Base-by-base conservation (phyloP, 1,284 basidiomycete species). In the Fistulinella staudtii region DNA sequence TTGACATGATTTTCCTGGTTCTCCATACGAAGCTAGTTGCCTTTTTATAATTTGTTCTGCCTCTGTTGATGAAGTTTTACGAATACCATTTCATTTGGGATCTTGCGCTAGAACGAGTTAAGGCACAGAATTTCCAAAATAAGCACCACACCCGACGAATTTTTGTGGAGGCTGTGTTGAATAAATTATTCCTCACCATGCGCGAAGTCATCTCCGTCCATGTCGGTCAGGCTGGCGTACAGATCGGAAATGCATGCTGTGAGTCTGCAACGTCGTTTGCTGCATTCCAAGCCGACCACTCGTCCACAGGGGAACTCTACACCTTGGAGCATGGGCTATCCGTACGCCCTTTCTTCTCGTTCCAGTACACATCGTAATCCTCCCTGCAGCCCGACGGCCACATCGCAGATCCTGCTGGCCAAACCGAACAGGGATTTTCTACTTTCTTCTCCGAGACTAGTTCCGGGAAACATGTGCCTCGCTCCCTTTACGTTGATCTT, bases 261-360 rank as follows among this genome's bases (percentile, higher is more conserved):
- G 58, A 75, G 80, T 72, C 13, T 13, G 29, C 34, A 18, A 36
- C 27, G 18, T 36, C 27, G 18, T 8, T 30, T 18, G n/a, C 5
- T 4, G 8, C 23, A 2, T 42, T 31, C 3, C 20, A 18, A 18
- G 43, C 49, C 47, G 22, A 56, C 40, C 2, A 5, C 33, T n/a
- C 10, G 14, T 24, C 25, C 36, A 50, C 56, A 81, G 80, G 79
- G 80, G 79, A 82, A 65, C 70, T 82, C 63, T 88, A 99, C 77
- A 96, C 93, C 56, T 82, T 95, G 60, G 96, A 99, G 74, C 96
- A 99, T 70, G 94, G 94, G 64, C 79, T 99, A 57, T 91, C 86
- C 70, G 92, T 94, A 61, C 80, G 41, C 42, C 36, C 30, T 41
- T n/a, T 47, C 48, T 37, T 22, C 15, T 15, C 17, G 9, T 31